phyloP scores from a whole-genome alignment of 2,329 filamentous ascomycete genomes.

The Diaporthe sp. region DNA sequence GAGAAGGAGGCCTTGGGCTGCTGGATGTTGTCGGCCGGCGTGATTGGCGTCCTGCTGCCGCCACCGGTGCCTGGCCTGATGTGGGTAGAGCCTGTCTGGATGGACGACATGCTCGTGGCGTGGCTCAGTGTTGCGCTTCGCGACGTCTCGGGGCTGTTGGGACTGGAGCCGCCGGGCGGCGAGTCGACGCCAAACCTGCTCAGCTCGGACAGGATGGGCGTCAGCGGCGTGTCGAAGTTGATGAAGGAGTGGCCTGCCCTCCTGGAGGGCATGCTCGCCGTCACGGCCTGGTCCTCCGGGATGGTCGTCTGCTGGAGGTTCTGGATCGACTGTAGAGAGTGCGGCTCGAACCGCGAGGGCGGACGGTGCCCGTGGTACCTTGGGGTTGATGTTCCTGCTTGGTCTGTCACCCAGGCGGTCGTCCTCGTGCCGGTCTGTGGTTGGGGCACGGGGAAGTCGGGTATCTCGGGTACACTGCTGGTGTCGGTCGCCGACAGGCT shows the following conservation, averaged over 20 bases:
- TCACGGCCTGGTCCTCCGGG: conserved; percentile 31
- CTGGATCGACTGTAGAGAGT: conserved; percentile 18
- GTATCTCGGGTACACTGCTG: conserved; percentile 5
- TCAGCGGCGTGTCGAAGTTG: conserved; percentile 27
- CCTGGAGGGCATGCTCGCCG: conserved; percentile 2
- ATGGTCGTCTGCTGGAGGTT: conserved; percentile 27
- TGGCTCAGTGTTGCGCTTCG: conserved; percentile 18
- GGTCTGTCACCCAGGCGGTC: conserved; percentile 29
- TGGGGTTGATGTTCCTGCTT: background rate
- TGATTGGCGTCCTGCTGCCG: conserved; percentile 14
- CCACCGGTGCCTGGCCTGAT: background rate
- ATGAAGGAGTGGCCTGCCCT: conserved; percentile 29
- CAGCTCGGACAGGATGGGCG: conserved; percentile 31
- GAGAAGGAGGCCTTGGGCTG: background rate
- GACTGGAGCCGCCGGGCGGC: background rate
- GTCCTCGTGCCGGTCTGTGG: conserved; percentile 14
- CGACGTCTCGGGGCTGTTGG: conserved; percentile 25
- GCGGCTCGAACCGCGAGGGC: conserved; percentile 15
- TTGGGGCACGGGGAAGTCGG: conserved; percentile 15
- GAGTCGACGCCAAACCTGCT: conserved; percentile 23
- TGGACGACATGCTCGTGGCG: conserved; percentile 21
- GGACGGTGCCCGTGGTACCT: conserved; percentile 17
- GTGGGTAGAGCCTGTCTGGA: background rate
- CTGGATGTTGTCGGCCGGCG: background rate
- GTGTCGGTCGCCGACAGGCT: background rate